Base-by-base conservation (phyloP, 1,284 basidiomycete species). In the Neolentinus lepideus region DNA sequence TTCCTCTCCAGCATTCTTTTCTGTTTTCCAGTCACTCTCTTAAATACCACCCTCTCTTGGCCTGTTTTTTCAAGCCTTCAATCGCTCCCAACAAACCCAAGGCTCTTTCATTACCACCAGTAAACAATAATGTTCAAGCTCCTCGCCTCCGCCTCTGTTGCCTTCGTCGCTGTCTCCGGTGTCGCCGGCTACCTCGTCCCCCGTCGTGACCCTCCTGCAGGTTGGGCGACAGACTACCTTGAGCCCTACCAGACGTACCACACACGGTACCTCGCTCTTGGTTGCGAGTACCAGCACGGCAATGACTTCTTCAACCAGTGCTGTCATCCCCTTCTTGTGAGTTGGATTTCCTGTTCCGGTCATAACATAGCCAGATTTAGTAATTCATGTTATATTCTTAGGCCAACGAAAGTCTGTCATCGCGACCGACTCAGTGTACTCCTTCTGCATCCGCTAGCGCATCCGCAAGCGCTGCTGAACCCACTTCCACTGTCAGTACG, bases 231-330 rank as follows among this genome's bases (percentile, higher is more conserved):
- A 6, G 62, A 62, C 52, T 65, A 68, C 56, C 73, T 82, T 2
- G 80, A 81, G 81, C 69, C 76, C 36, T 91, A 91, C 71, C 63
- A 71, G 48, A 63, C 59, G 38, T 92, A 91, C 72, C 85, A 90
- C 72, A 64, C 69, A 46, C 80, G 90, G 55, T 86, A 85, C 74
- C 61, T 79, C 53, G 75, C 76, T 33, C 66, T 90, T 59, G 72
- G 70, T 54, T 88, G 85, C 68, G 65, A 81, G 58, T 63, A 64
- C 57, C 69, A 89, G 71, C 86, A 90, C 71, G 72, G 77, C 67
- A 80, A 79, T n/a, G 48, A 69, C 22, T 92, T 90, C 76, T 90
- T 86, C 66, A 73, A 81, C 55, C 63, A 67, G 33, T 84, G 81
- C 69, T 85, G 82, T 71, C 76, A 77, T 65, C 82, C 81, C 27